Base-by-base conservation (phyloP, 805 yeast genomes). In the Saturnispora bothae region DNA sequence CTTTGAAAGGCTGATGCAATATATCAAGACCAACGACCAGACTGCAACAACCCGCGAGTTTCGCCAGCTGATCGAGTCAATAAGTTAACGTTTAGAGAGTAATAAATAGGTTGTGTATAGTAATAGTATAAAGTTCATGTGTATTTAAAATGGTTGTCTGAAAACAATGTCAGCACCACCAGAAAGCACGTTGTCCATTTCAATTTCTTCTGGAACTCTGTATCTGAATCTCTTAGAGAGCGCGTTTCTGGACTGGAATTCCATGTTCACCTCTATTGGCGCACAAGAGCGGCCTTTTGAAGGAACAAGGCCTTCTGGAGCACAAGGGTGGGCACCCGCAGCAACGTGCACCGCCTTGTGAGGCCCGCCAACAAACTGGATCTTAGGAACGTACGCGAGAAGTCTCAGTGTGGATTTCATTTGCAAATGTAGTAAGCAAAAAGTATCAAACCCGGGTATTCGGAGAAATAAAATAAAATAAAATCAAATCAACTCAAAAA, bases 321-420 rank as follows among this genome's bases (percentile, higher is more conserved):
- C 63, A 41, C 62, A 56, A 7, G 68, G 64, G 42, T 65, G 69
- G 7, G 43, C 52, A 28, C 43, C 44, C 31, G 43, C 52, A 31
- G 22, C 18, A 12, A 26, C 40, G 14, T 16, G 21, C 17, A 25
- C 31, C 17, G n/a, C 31, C 12, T 65, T 53, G 56, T 78, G 84
- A 35, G 85, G 79, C 33, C 86, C 86, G 30, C 96, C 96, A 33
- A 85, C 72, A 55, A 89, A 89, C 53, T 79, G 81, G 62, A 89
- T 89, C 57, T 77, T 65, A 13, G 94, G 96, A 18, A 69, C 65
- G 53, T 73, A 69, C 47, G 55, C 64, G 17, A 61, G 45, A n/a
- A 34, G 12, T 33, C 40, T 43, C 21, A 51, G 13, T 2, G 58
- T 39, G 3, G 51, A 44, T 53, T 56, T 63, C 68, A 63, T 63